phyloP scores from a whole-genome alignment of 768 basidiomycete species.

The Mycena capillaripes region DNA sequence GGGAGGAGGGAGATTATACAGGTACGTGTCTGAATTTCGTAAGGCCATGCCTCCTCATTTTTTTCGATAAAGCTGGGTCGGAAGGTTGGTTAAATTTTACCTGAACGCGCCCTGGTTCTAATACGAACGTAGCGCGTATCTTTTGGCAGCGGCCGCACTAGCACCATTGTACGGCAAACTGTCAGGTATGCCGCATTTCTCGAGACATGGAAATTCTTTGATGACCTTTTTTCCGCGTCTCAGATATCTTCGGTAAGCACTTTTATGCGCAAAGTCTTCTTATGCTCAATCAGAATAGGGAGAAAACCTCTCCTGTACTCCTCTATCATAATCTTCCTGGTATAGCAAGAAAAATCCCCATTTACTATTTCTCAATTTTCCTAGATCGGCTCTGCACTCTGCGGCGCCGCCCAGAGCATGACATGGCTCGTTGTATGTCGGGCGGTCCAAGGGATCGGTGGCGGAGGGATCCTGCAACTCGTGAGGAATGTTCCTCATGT shows the following conservation, averaged over 20 bases:
- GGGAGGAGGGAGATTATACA: conserved; percentile 71
- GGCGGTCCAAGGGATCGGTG: conserved; percentile 88
- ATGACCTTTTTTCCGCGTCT: not conserved
- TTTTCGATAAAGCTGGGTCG: conserved; percentile 70
- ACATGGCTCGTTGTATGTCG: conserved; percentile 82
- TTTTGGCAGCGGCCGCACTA: conserved; percentile 76
- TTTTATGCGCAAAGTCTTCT: not conserved
- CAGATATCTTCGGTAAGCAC: conserved; percentile 34
- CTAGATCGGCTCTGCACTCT: conserved; percentile 84
- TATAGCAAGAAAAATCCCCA: conserved; percentile 45
- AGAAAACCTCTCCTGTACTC: conserved; percentile 81
- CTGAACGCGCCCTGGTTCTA: not conserved
- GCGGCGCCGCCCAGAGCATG: conserved; percentile 86
- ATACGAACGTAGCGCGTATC: conserved; percentile 69
- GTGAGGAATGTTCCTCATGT: conserved; percentile 45
- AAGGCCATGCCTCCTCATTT: not conserved
- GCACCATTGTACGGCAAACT: conserved; percentile 86
- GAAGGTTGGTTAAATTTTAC: conserved; percentile 58
- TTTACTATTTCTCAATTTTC: not conserved
- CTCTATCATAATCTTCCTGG: conserved; percentile 77
- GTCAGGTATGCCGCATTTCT: conserved; percentile 66
- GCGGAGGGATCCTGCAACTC: conserved; percentile 83
- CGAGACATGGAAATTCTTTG: not conserved
- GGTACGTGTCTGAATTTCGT: conserved; percentile 5
- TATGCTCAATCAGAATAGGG: conserved; percentile 46